Percentiles rank a stretch among this genome's conserved stretches.
These are phyloP conservation scores for Myxozyma geophila DNA, from an alignment of 805 yeast species.

Conservation along the genomic window DNA sequence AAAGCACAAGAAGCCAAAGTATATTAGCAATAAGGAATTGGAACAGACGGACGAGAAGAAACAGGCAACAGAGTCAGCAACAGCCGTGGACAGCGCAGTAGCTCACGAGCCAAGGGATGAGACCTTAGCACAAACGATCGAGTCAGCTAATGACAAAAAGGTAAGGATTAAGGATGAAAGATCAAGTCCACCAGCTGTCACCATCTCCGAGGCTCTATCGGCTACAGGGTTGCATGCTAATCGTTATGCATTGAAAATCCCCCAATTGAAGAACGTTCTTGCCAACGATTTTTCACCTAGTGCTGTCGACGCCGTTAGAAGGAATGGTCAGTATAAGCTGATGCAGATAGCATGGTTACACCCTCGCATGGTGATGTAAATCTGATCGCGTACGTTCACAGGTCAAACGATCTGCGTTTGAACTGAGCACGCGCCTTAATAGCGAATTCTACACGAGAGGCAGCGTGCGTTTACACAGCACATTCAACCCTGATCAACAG, in stretches of 20 bases:
- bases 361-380: constrained; percentile 92
- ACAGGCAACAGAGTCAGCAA: constrained; percentile 4
- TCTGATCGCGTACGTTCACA: constrained; percentile 63
- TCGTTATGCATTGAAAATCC: constrained; percentile 90
- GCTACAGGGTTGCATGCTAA: constrained; percentile 96
- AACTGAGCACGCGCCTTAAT: constrained; percentile 85
- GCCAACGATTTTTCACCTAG: constrained; percentile 89
- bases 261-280: constrained; percentile 68
- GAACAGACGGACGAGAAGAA: constrained; percentile 10
- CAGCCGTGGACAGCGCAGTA: constrained; percentile 25
- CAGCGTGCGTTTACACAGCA: constrained; percentile 77
- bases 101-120: constrained; percentile 2
- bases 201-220: constrained; percentile 84
- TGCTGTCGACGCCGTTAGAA: constrained; percentile 79
- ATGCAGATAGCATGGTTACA: constrained; percentile 61
- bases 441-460: constrained; percentile 82
- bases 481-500: constrained; percentile 88
- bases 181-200: constrained; percentile 54
- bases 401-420: constrained; percentile 68
- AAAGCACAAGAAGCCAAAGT: constrained; percentile 29
- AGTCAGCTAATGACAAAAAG: neutral
- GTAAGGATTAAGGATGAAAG: constrained; percentile 14
- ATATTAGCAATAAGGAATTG: constrained; percentile 10
- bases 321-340: constrained; percentile 75
- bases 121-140: neutral